Base-by-base conservation (phyloP, 768 basidiomycete species). In the Trametopsis cervina region DNA sequence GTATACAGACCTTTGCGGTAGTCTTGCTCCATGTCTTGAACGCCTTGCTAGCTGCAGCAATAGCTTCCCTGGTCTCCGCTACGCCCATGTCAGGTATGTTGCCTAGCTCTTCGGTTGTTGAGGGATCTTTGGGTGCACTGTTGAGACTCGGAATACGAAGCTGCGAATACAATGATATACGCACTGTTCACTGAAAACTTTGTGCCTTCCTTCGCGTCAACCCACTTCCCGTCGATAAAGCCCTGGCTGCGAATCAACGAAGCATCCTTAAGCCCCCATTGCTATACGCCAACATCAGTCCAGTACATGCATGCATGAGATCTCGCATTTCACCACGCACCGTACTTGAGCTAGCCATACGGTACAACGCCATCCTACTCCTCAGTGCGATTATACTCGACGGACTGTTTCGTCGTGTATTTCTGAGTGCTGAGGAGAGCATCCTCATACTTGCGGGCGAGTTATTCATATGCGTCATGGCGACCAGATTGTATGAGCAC, bases 41-140 rank as follows among this genome's bases (percentile, higher is more conserved):
- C 0, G 94, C 89, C 41, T 71, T 77, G 4, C 71, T 66, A 9
- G 96, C 96, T 11, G 86, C 86, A 17, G 79, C 70, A 52, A 98
- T 92, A 22, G 94, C 96, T 54, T 80, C 71, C 57, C 82, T 81
- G 9, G 90, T 88, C 66, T 97, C 92, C 22, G 74, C 73, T 38
- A 89, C 61, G 9, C 85, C 87, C 85, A 96, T 89, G 61, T 98
- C 95, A 3, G 93, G 89, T 22, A 94, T 74, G 0, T 78, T 82
- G 12, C 93, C 95, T 39, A 97, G 77, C 50, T 79, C 78, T 54
- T 93, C 79, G 36, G 77, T 77, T 3, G 85, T 95, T 4, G 92
- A 89, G 24, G 95, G 95, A 70, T 97, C 94, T 95, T 24, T 17
- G 10, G 11, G 11, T 21, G 18, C 4, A 11, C 22, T 24, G 18